Conservation (phyloP, 257 asterid genomes). For the Avicennia marina region DNA sequence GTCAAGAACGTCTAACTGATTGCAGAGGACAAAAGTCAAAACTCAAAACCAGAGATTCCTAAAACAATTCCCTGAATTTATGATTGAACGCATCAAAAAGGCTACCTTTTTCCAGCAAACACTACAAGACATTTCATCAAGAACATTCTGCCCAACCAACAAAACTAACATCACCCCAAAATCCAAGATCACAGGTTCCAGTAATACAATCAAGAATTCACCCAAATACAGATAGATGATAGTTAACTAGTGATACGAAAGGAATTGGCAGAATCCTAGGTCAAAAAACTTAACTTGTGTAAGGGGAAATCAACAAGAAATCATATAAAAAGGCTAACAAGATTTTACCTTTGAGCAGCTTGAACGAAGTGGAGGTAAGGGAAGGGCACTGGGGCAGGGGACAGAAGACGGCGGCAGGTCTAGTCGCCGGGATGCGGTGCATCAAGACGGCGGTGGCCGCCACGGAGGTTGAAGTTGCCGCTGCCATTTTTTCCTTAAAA, state of each 20-base stretch:
- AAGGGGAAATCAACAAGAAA: not conserved
- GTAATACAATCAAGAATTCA: slow-evolving; percentile 1
- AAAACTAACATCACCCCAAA: not conserved
- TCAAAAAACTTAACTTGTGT: not conserved
- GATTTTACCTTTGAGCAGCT: slow-evolving; percentile 28
- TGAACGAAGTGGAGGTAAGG: slow-evolving; percentile 26
- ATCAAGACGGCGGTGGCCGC: slow-evolving; percentile 48
- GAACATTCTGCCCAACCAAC: slow-evolving; percentile 8
- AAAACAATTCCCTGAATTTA: too few relatives aligned
- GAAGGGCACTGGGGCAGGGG: slow-evolving; percentile 35
- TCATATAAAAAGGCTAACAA: not conserved
- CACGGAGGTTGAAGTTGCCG: slow-evolving; percentile 51
- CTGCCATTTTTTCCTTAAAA: slow-evolving; percentile 43
- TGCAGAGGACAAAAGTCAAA: not conserved
- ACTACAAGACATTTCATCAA: not conserved
- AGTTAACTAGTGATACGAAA: not conserved
- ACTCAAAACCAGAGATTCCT: not conserved
- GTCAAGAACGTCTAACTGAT: not conserved
- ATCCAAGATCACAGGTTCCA: too few relatives aligned
- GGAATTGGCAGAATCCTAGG: too few relatives aligned
- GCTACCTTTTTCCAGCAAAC: not conserved
- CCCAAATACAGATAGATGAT: not conserved
- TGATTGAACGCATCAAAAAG: too few relatives aligned
- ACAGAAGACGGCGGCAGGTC: slow-evolving; percentile 23
- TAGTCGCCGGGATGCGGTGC: slow-evolving; percentile 25